Evolutionary conservation across 2,329 filamentous ascomycete genomes (phyloP).

Genomic region (Colletotrichum tabaci): DNA sequence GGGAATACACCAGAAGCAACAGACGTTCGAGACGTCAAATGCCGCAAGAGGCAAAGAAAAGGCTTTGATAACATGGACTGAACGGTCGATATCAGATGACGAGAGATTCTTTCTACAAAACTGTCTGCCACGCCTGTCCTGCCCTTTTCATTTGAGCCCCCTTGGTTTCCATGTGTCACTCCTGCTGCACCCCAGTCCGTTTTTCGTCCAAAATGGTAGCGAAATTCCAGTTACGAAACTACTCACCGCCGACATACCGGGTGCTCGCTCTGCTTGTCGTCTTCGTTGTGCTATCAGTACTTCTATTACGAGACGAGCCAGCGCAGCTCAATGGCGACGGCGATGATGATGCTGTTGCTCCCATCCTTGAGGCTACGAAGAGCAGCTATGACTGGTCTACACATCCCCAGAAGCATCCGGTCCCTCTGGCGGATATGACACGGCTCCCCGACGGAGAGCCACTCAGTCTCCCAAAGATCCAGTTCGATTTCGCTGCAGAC

Average conservation of each 20-base stretch:
- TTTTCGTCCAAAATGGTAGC: constrained; percentile 34
- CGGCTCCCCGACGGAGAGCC: constrained; percentile 36
- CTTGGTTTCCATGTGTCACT: not conserved
- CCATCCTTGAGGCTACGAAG: constrained; percentile 16
- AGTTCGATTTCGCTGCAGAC: constrained; percentile 39
- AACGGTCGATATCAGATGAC: constrained; percentile 28
- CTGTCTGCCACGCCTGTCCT: constrained; percentile 12
- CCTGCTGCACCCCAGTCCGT: constrained; percentile 8
- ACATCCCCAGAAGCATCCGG: constrained; percentile 41
- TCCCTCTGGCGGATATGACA: constrained; percentile 43
- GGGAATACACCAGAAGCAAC: constrained; percentile 18
- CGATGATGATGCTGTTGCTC: not conserved
- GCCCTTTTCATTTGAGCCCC: not conserved
- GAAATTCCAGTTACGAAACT: constrained; percentile 35
- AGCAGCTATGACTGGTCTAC: constrained; percentile 45
- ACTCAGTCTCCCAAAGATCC: constrained; percentile 31
- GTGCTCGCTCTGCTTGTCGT: constrained; percentile 35
- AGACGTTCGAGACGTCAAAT: constrained; percentile 37
- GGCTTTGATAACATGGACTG: constrained; percentile 18
- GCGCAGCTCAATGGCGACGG: constrained; percentile 2
- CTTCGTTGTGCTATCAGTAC: constrained; percentile 29
- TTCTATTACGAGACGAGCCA: constrained; percentile 21
- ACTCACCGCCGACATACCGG: constrained; percentile 38
- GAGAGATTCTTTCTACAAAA: constrained; percentile 33
- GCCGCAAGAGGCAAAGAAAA: constrained; percentile 34